These are phyloP conservation scores for Mucor circinelloides DNA, from an alignment of 371 early-diverging fungal genomes.

Conservation along the genomic window DNA sequence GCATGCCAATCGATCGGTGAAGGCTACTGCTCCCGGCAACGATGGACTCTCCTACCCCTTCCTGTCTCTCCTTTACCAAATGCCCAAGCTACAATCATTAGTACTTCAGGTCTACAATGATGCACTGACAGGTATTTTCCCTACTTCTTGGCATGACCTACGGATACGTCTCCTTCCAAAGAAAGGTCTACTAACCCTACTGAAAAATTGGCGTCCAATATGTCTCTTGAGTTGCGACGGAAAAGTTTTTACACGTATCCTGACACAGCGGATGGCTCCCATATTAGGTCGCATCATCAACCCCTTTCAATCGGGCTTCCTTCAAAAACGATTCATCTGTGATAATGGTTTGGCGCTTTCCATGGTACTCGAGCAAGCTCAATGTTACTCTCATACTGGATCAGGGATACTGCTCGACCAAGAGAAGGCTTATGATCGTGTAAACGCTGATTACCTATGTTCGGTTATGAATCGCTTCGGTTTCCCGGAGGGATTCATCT, in stretches of 20 bases:
- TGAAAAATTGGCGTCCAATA: slow-evolving; percentile 31
- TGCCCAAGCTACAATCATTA: too few species aligned
- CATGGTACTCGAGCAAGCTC: background rate
- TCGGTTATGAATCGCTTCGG: slow-evolving; percentile 8
- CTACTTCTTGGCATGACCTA: background rate
- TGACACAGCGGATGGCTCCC: slow-evolving; percentile 7
- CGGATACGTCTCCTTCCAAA: slow-evolving; percentile 13
- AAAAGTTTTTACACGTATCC: slow-evolving; percentile 24
- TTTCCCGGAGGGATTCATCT: slow-evolving; percentile 6
- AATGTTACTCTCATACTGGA: background rate
- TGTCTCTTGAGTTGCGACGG: slow-evolving; percentile 20
- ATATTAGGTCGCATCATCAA: background rate
- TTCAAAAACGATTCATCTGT: slow-evolving; percentile 12
- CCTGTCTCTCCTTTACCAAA: too few species aligned
- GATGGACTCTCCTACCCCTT: too few species aligned
- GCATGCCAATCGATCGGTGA: too few species aligned
- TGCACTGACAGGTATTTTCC: background rate
- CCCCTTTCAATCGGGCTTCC: slow-evolving; percentile 25
- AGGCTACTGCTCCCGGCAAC: too few species aligned
- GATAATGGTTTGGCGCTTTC: slow-evolving; percentile 17
- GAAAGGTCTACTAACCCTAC: background rate
- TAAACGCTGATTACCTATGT: slow-evolving; percentile 16
- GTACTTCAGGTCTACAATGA: background rate
- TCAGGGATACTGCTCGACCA: slow-evolving; percentile 23
- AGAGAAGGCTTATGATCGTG: slow-evolving; percentile 28